Evolutionary conservation across 192 early-diverging fungal species (phyloP), one percentile per base, ranked within the genome.

Genomic region (Backusella circina): DNA sequence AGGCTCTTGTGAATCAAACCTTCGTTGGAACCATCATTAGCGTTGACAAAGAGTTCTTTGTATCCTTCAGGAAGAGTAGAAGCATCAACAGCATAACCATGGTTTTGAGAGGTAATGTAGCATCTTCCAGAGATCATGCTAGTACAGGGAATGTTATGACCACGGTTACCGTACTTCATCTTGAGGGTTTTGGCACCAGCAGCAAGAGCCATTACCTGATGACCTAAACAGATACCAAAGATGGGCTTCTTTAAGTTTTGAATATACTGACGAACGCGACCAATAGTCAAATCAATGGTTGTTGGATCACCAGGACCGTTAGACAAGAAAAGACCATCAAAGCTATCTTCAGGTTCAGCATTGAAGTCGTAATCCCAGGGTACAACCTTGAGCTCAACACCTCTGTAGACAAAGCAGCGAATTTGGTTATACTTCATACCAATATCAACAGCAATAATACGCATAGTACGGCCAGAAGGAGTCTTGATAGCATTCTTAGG

Each of bases 391-490:
- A 98, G 81, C 77, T 97, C 94, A 15, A 99, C 95, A 75, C 97
- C 97, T 44, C 97, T 93, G 81, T 94, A 93, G 61, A 96, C 90
- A 72, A 99, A 98, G 88, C 98, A 99, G 72, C 98, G 92, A 84
- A 98, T 95, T 84, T 99, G 98, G 87, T 98, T 99, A 87, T 90
- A 95, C 86, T 99, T 99, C 95, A 99, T 96, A 74, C 98, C 98
- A 16, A 99, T 95, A 81, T 99, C 98, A 15, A 99, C 90, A 31
- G 94, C 95, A 54, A 99, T 76, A 67, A 99, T 87, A 41, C 93
- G 93, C 70, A 98, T 81, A 9, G 93, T 87, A 77, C 92, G 93
- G 28, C 93, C 93, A 76, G 86, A 85, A 33, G 82, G 78, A 35
- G 84, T 86, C 71, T 86, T 85, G 67, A 83, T 35, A 64, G 88